Conservation (phyloP, 257 asterid genomes). For the Echium plantagineum region DNA sequence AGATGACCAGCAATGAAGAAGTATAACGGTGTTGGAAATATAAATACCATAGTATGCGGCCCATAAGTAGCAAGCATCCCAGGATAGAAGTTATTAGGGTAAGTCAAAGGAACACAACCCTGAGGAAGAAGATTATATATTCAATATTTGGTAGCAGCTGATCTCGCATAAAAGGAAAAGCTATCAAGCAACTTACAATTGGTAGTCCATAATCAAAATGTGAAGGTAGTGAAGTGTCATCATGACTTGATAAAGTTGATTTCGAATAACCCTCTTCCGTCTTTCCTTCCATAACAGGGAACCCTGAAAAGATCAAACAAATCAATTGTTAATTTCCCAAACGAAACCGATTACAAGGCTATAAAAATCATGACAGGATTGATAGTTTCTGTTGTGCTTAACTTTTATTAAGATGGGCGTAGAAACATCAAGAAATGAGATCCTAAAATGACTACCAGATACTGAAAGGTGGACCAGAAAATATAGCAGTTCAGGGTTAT, state of each 20-base stretch:
- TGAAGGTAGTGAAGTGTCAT: conserved; percentile 10
- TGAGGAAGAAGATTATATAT: conserved; percentile 2
- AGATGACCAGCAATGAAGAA: not conserved
- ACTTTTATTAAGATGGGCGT: not conserved
- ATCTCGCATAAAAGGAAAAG: not conserved
- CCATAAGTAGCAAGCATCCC: conserved; percentile 14
- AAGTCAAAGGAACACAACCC: conserved; percentile 15
- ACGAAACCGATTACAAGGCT: not conserved
- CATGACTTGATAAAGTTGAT: conserved; percentile 17
- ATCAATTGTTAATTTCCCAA: conserved; percentile 1
- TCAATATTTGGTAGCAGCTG: conserved; percentile 1
- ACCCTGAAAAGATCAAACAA: conserved; percentile 12
- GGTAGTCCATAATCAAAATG: conserved; percentile 6
- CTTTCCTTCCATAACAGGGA: conserved; percentile 8
- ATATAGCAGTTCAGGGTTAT: too few relatives aligned
- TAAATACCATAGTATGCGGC: conserved; percentile 16
- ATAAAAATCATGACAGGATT: too few relatives aligned
- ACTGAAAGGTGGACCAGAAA: too few relatives aligned
- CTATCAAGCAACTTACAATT: conserved; percentile 10
- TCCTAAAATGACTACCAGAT: too few relatives aligned
- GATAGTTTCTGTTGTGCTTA: not conserved
- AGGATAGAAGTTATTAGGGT: conserved; percentile 12
- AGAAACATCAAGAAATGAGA: not conserved
- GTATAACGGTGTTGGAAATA: not conserved
- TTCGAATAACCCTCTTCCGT: conserved; percentile 15